Conservation (phyloP, 2,329 filamentous ascomycete species). For the Canariomyces notabilis region DNA sequence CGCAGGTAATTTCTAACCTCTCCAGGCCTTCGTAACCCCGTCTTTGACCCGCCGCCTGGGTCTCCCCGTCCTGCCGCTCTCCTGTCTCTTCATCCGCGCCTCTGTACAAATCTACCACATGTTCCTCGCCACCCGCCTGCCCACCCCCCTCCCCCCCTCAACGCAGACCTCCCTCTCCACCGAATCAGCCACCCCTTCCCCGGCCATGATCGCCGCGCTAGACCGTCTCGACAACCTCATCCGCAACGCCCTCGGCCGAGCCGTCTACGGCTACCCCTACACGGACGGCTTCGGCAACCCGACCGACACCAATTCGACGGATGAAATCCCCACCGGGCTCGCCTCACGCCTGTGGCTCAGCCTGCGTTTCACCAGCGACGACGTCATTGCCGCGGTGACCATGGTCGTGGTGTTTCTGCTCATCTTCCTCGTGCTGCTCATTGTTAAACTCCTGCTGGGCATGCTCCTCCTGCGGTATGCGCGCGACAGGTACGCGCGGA, state of each 20-base stretch:
- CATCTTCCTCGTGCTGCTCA: constrained; percentile 76
- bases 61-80: constrained; percentile 84
- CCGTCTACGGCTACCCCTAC: constrained; percentile 58
- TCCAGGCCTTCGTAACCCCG: constrained; percentile 79
- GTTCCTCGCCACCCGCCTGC: constrained; percentile 85
- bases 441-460: constrained; percentile 78
- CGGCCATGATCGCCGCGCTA: constrained; percentile 70
- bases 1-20: constrained; percentile 9
- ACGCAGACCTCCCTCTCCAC: constrained; percentile 60
- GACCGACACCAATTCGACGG: constrained; percentile 17
- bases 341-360: constrained; percentile 40
- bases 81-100: constrained; percentile 91
- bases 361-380: constrained; percentile 58
- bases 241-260: constrained; percentile 69
- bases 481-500: constrained; percentile 69
- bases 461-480: constrained; percentile 81
- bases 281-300: constrained; percentile 19
- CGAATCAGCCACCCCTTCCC: constrained; percentile 57
- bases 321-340: constrained; percentile 27
- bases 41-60: constrained; percentile 86
- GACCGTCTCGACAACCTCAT: constrained; percentile 75
- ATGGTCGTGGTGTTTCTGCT: constrained; percentile 83
- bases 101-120: constrained; percentile 96
- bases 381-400: constrained; percentile 69
- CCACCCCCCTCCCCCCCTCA: constrained; percentile 63